Conservation (phyloP, 306 rosid genomes). For the Trifolium subterraneum region DNA sequence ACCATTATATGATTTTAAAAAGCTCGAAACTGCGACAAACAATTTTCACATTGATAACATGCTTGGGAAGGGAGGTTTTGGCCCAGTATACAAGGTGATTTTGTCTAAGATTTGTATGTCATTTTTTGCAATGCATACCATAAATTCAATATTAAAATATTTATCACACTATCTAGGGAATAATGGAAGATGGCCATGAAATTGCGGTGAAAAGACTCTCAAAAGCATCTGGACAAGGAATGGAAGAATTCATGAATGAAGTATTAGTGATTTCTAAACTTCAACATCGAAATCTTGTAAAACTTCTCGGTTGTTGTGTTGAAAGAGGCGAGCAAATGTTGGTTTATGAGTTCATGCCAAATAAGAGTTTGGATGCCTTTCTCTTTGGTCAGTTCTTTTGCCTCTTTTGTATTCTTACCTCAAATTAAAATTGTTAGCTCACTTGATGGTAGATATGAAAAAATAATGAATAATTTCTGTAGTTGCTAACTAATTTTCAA, state of each 20-base stretch:
- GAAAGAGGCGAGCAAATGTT: conserved; percentile 52
- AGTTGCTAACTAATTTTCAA: not conserved
- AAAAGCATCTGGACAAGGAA: conserved; percentile 50
- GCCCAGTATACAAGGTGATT: conserved; percentile 47
- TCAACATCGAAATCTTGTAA: conserved; percentile 61
- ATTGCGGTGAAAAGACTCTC: conserved; percentile 58
- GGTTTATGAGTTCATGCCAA: conserved; percentile 58
- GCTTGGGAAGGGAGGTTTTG: conserved; percentile 51
- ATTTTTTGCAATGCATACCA: conserved; percentile 4
- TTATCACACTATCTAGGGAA: conserved; percentile 32
- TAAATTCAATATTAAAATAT: not conserved
- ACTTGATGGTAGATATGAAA: too few species aligned
- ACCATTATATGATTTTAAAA: conserved; percentile 34
- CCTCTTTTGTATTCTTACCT: not conserved
- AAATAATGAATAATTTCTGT: too few species aligned
- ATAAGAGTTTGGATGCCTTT: conserved; percentile 54
- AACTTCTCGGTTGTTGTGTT: conserved; percentile 53
- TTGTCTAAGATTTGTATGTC: not conserved
- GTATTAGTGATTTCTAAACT: conserved; percentile 53
- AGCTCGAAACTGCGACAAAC: conserved; percentile 47
- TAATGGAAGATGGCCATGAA: conserved; percentile 46
- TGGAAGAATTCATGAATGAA: conserved; percentile 58
- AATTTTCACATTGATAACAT: conserved; percentile 31
- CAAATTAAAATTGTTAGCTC: not conserved
- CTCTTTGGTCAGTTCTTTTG: conserved; percentile 49